phyloP scores from a whole-genome alignment of 164 flowering plant species.

The Brasenia schreberi region DNA sequence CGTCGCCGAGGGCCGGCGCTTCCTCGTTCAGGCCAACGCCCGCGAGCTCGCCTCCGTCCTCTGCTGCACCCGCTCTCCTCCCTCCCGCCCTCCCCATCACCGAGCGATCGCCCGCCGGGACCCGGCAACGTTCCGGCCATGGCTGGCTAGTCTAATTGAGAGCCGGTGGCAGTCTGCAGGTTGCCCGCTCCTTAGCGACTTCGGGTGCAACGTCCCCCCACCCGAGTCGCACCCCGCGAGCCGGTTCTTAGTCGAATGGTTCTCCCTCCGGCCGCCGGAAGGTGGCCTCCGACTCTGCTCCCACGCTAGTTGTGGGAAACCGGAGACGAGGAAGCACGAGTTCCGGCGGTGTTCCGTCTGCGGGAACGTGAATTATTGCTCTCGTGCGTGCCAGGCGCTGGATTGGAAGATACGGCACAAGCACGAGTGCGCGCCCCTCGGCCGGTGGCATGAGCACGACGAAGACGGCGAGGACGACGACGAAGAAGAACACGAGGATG shows the following conservation, averaged over 20 bases:
- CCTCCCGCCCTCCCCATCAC: neutral
- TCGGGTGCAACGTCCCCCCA: constrained; percentile 81
- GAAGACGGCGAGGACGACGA: constrained; percentile 9
- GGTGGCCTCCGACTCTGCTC: constrained; percentile 74
- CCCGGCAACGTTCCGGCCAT: neutral
- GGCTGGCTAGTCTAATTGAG: neutral
- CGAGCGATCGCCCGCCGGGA: neutral
- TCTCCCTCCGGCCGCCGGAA: constrained; percentile 18
- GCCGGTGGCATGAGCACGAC: constrained; percentile 23
- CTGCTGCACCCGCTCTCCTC: neutral
- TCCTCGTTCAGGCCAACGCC: constrained; percentile 57
- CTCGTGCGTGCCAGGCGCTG: constrained; percentile 91
- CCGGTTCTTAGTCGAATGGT: constrained; percentile 73
- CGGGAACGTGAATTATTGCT: constrained; percentile 81
- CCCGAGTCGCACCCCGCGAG: constrained; percentile 73
- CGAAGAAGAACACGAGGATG: constrained; percentile 4
- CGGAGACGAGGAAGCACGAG: constrained; percentile 79
- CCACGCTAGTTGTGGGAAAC: constrained; percentile 69
- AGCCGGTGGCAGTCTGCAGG: constrained; percentile 13
- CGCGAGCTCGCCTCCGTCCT: constrained; percentile 40
- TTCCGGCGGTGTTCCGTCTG: constrained; percentile 89
- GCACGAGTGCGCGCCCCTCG: constrained; percentile 51
- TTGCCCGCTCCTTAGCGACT: constrained; percentile 75
- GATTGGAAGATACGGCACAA: constrained; percentile 90
- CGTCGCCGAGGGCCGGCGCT: constrained; percentile 44